Evolutionary conservation across 345 rosid genomes (phyloP).

Genomic region (Lumnitzera racemosa): DNA sequence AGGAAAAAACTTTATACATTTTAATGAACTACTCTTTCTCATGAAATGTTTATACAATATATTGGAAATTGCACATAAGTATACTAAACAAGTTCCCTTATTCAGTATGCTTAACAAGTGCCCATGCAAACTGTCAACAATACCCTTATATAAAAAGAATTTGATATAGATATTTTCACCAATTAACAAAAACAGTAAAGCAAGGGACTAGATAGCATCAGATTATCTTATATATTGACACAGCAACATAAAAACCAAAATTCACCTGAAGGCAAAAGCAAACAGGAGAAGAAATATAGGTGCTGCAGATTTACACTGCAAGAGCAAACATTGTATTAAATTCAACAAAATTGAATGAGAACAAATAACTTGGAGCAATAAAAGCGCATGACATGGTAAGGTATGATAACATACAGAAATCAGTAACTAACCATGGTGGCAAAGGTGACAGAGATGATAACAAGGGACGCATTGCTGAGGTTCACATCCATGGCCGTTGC

Average conservation of each 20-base stretch:
- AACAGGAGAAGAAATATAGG: conserved; percentile 96
- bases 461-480: conserved; percentile 95
- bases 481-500: conserved; percentile 96
- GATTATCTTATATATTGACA: too few species aligned
- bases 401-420: conserved; percentile 7
- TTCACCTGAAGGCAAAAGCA: conserved; percentile 98
- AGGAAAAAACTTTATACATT: too few species aligned
- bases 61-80: too few species aligned
- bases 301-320: conserved; percentile 98
- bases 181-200: too few species aligned
- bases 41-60: too few species aligned
- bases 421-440: conserved; percentile 84
- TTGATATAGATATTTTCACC: too few species aligned
- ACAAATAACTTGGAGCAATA: not conserved
- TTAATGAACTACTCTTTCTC: too few species aligned
- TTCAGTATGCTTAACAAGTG: too few species aligned
- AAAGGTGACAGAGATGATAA: conserved; percentile 96
- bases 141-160: too few species aligned
- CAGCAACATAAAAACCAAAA: conserved; percentile 1
- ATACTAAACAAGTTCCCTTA: too few species aligned
- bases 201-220: too few species aligned
- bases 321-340: conserved; percentile 4
- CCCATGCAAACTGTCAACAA: too few species aligned
- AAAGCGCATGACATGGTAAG: not conserved
- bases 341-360: conserved; percentile 3